Base-by-base conservation (phyloP, 2,329 filamentous ascomycete species). In the Pseudogymnoascus sp. region DNA sequence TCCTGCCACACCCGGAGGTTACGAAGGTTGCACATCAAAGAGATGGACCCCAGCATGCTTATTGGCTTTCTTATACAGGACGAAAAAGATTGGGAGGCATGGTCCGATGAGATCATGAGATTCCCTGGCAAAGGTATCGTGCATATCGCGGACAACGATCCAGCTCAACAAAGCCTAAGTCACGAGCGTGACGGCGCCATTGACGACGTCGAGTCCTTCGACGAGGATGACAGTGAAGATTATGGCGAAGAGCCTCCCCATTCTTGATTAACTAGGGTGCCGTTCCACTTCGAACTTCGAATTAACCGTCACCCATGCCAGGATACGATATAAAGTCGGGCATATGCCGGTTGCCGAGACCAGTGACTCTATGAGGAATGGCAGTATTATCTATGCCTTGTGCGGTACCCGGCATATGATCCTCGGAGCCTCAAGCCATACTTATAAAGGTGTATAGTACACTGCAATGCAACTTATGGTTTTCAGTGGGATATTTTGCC, bases 31-130 rank as follows among this genome's bases (percentile, higher is more conserved):
- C 88, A 95, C 68, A 82, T 99, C 59, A 86, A 86, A 64, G 93
- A 97, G 72, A 95, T 99, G 90, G 95, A 99, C 71, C 95, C 95
- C 0, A 97, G 92, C 72, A 99, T 99, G 95, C 78, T 99, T 44
- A 90, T 99, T 67, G 93, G 91, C 4, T 97, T 97, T 71, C 77
- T 99, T 37, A 92, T 99, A 66, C 84, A 82, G 42, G 85, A 90
- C 64, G 87, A 93, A 69, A 82, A 87, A 47, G 95, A 99, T 68
- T 97, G 93, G 88, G 77, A 82, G 40, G 82, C 85, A 62, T 97
- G 93, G 93, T 88, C 90, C 71, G 80, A 83, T 64, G 83, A 85
- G n/a, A 82, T 96, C 2, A 85, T 85, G 68, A 84, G 89, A 68
- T 86, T 89, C 7, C 86, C 90, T 69, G 90, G 90, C 21, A 97